Conservation (phyloP, 352 stramenopile species). For the Globisporangium polare region DNA sequence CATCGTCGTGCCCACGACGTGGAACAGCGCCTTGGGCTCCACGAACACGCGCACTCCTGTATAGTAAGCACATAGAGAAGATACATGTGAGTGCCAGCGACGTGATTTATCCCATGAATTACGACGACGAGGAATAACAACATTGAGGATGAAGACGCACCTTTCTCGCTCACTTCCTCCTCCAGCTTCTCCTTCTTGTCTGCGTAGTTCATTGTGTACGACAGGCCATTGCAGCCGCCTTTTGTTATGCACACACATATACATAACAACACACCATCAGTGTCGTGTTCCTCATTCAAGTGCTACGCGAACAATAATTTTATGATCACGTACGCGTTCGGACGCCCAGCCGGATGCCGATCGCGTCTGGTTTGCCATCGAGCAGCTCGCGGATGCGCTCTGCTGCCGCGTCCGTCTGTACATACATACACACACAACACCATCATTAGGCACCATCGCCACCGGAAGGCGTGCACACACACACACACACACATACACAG, state of each 20-base stretch:
- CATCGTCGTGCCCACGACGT: constrained; percentile 98
- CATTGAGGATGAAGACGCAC: constrained; percentile 18
- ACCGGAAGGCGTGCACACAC: background rate
- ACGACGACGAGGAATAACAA: background rate
- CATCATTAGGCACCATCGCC: background rate
- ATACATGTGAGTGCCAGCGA: background rate
- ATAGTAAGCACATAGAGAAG: background rate
- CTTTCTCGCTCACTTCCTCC: constrained; percentile 91
- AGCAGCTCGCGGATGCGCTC: constrained; percentile 87
- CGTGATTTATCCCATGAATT: constrained; percentile 6
- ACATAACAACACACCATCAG: constrained; percentile 5
- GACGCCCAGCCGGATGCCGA: constrained; percentile 96
- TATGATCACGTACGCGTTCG: constrained; percentile 78
- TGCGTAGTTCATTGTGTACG: constrained; percentile 99
- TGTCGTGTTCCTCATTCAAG: background rate
- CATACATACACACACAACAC: background rate
- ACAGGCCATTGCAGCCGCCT: constrained; percentile 98
- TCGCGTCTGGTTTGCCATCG: constrained; percentile 75
- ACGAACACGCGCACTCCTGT: constrained; percentile 96
- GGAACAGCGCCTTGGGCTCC: constrained; percentile 98
- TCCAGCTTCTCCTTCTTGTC: constrained; percentile 93
- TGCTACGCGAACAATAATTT: background rate
- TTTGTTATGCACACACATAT: background rate
- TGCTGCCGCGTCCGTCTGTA: constrained; percentile 84
- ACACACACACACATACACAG: background rate